phyloP scores from a whole-genome alignment of 805 yeast species.

The Hemisphaericaspora nanyangensis region DNA sequence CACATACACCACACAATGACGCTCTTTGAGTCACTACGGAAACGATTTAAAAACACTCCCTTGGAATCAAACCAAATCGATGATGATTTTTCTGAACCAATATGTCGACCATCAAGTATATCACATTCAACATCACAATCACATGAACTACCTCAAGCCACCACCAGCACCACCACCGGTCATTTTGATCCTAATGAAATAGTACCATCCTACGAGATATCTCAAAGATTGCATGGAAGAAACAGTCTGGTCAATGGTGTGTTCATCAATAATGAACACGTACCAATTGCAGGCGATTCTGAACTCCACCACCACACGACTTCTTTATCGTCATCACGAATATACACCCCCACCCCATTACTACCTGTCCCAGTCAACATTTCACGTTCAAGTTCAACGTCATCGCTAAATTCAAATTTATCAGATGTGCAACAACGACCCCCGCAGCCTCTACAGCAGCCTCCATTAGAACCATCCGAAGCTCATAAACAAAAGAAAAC shows the following conservation, averaged over 20 bases:
- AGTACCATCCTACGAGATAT: conserved; percentile 41
- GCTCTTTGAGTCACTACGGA: conserved; percentile 22
- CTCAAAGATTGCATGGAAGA: conserved; percentile 25
- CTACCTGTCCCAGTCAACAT: conserved; percentile 1
- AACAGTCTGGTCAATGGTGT: neutral
- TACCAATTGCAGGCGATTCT: neutral
- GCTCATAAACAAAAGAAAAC: conserved; percentile 11
- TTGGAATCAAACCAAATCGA: conserved; percentile 30
- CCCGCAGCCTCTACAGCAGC: conserved; percentile 6
- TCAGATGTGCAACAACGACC: conserved; percentile 1
- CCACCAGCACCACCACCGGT: neutral
- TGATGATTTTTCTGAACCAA: conserved; percentile 22
- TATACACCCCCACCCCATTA: conserved; percentile 9
- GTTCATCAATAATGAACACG: neutral
- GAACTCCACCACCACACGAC: neutral
- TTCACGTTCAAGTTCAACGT: conserved; percentile 1
- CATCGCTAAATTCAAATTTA: conserved; percentile 8
- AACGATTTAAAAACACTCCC: conserved; percentile 21
- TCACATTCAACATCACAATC: neutral
- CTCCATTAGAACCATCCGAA: conserved; percentile 4
- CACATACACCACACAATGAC: conserved; percentile 11
- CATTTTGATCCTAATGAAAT: conserved; percentile 28
- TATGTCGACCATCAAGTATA: neutral
- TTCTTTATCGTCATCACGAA: neutral
- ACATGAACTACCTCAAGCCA: neutral